Percentiles rank a stretch among this genome's conserved stretches.
Evolutionary conservation across 257 asterid species (phyloP).

Genomic region (Coffea eugenioides): DNA sequence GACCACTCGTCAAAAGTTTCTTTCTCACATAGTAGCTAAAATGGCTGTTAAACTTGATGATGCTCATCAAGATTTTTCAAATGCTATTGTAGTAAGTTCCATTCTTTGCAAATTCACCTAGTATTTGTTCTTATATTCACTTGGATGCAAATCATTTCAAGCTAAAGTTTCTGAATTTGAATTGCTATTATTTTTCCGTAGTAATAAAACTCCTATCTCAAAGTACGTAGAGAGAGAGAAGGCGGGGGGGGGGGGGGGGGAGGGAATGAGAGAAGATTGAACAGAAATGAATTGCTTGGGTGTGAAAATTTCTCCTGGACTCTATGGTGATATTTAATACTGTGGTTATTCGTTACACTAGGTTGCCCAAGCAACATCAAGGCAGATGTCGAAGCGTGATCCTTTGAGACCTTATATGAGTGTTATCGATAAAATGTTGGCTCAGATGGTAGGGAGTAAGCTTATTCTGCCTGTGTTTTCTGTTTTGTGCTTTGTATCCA

Average conservation of each 20-base stretch:
- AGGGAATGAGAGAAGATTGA: too few relatives aligned
- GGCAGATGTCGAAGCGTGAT: constrained; percentile 79
- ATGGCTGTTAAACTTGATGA: constrained; percentile 79
- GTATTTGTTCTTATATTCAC: neutral
- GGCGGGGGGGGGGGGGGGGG: too few relatives aligned
- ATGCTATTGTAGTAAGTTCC: constrained; percentile 69
- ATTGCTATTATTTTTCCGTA: neutral
- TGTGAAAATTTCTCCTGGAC: neutral
- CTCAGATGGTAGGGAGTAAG: constrained; percentile 51
- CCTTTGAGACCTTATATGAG: constrained; percentile 72
- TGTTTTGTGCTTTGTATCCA: constrained; percentile 1
- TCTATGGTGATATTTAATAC: constrained; percentile 1
- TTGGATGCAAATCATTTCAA: neutral
- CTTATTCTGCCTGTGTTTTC: constrained; percentile 13
- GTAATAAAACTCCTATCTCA: too few relatives aligned
- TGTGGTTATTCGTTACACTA: constrained; percentile 22
- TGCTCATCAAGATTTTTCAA: constrained; percentile 70
- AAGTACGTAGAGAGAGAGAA: too few relatives aligned
- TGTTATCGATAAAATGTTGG: constrained; percentile 63
- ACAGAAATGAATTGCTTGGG: neutral
- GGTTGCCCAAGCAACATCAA: constrained; percentile 85
- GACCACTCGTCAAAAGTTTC: constrained; percentile 60
- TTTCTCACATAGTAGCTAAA: constrained; percentile 71
- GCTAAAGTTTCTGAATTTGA: neutral
- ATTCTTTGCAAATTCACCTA: neutral